Base-by-base conservation (phyloP, 2,329 filamentous ascomycete species). In the Bipolaris zeicola region DNA sequence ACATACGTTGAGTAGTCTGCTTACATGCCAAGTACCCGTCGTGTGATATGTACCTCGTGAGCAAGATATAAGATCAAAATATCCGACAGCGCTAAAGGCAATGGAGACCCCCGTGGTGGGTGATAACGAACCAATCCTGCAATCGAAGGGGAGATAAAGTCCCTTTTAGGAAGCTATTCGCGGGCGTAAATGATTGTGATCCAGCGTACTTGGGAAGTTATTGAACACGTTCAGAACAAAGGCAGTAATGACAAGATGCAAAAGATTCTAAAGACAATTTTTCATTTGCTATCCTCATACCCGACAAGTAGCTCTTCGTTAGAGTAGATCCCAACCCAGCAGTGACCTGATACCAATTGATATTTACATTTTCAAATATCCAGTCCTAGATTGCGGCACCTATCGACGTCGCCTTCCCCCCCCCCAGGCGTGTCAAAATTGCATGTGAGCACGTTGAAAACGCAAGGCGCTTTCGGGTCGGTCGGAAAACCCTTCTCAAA, bases 401-500 rank as follows among this genome's bases (percentile, higher is more conserved):
- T 14, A 0, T 37, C n/a, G 34, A 8, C 5, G 16, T 16, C 16
- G 1, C 16, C 16, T 16, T 1, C 2, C n/a, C 34, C 5, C 2
- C n/a, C 34, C 3, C 1, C 16, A 16, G 34, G 34, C 2, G 7
- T 5, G n/a, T 37, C n/a, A 16, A 37, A 4, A 37, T 37, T 16
- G 34, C 34, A 16, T 16, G n/a, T 16, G 8, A 37, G 34, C 1
- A 37, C 3, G n/a, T 42, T 42, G 18, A 42, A 24, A 20, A 24
- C 8, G 18, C 38, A 42, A 18, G 38, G 38, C 1, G 38, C 20
- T 24, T 24, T 42, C 13, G 38, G 38, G 5, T 58, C 50, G 6
- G 22, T n/a, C 1, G 55, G 50, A 3, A 50, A n/a, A 8, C 39
- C 50, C 1, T 45, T 20, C 5, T 45, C 38, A 16, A 58, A 53